These are phyloP conservation scores for Rhodotorula glutinis DNA, from an alignment of 1,284 basidiomycete genomes.

Conservation along the genomic window DNA sequence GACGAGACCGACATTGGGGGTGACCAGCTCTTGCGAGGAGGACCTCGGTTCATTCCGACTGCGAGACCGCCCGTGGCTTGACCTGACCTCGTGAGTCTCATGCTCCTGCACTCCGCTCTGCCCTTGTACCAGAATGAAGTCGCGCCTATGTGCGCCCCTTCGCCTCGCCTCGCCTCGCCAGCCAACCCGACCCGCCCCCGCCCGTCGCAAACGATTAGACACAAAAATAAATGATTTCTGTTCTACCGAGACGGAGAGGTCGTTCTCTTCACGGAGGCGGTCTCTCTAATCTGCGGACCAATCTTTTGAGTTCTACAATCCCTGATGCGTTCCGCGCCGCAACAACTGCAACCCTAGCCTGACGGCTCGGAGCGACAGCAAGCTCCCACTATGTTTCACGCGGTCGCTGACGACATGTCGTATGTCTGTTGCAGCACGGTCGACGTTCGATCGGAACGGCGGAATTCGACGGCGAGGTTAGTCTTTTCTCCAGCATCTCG, in stretches of 20 bases:
- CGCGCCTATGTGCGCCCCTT: neutral
- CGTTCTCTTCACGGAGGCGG: too few relatives aligned
- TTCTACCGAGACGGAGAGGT: slow-evolving; percentile 16
- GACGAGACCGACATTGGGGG: neutral
- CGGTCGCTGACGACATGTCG: too few relatives aligned
- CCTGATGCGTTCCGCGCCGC: neutral
- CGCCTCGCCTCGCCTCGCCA: neutral
- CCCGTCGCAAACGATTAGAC: neutral
- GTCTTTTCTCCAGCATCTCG: too few relatives aligned
- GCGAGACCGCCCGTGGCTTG: slow-evolving; percentile 29
- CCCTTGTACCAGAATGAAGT: too few relatives aligned
- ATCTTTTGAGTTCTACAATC: neutral
- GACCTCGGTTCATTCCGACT: slow-evolving; percentile 23
- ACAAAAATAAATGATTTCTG: slow-evolving; percentile 23
- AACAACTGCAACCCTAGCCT: too few relatives aligned
- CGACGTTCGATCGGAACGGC: too few relatives aligned
- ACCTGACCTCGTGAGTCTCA: neutral
- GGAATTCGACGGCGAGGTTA: too few relatives aligned
- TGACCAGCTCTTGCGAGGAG: neutral
- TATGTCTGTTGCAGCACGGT: too few relatives aligned
- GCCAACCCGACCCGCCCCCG: neutral
- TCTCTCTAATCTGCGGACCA: neutral
- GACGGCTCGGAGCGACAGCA: too few relatives aligned
- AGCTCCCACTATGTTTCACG: too few relatives aligned
- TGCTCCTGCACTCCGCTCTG: too few relatives aligned